These are phyloP conservation scores for Tuber melanosporum DNA, from an alignment of 495 filamentous ascomycete species.

Conservation along the genomic window DNA sequence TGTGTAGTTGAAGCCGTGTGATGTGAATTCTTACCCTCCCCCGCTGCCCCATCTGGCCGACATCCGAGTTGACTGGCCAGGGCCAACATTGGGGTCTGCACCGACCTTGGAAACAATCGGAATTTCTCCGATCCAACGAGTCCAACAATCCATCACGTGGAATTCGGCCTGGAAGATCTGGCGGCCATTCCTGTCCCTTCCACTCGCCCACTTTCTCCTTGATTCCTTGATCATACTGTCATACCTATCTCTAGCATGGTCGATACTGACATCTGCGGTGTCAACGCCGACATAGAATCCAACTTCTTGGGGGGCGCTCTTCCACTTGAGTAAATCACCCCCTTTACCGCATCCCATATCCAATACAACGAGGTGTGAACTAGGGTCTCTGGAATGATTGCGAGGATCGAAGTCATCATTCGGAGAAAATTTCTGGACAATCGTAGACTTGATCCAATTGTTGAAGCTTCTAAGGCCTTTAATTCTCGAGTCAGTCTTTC, in stretches of 20 bases:
- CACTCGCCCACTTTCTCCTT: conserved; percentile 51
- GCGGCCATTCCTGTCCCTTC: conserved; percentile 50
- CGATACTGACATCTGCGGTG: conserved; percentile 82
- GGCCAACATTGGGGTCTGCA: conserved; percentile 62
- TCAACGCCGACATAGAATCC: conserved; percentile 88
- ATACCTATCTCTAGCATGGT: conserved; percentile 82
- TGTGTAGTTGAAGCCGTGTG: too few relatives aligned
- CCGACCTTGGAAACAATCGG: conserved; percentile 74
- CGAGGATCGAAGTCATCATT: conserved; percentile 65
- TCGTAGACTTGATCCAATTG: conserved; percentile 95
- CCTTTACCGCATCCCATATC: conserved; percentile 97
- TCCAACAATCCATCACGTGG: conserved; percentile 81
- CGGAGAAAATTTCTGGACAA: conserved; percentile 94
- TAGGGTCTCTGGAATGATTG: conserved; percentile 39
- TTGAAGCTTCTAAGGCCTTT: conserved; percentile 92
- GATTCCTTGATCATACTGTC: conserved; percentile 53
- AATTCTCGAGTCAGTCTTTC: conserved; percentile 84
- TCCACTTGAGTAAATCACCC: conserved; percentile 92
- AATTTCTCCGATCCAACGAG: conserved; percentile 68
- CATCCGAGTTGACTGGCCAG: conserved; percentile 50
- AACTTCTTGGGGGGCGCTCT: conserved; percentile 74
- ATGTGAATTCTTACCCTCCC: conserved; percentile 44
- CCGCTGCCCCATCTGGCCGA: conserved; percentile 56
- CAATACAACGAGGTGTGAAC: conserved; percentile 61
- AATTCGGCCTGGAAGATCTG: conserved; percentile 78